These are phyloP conservation scores for Quercus engelmannii DNA, from an alignment of 306 rosid genomes.

Conservation along the genomic window DNA sequence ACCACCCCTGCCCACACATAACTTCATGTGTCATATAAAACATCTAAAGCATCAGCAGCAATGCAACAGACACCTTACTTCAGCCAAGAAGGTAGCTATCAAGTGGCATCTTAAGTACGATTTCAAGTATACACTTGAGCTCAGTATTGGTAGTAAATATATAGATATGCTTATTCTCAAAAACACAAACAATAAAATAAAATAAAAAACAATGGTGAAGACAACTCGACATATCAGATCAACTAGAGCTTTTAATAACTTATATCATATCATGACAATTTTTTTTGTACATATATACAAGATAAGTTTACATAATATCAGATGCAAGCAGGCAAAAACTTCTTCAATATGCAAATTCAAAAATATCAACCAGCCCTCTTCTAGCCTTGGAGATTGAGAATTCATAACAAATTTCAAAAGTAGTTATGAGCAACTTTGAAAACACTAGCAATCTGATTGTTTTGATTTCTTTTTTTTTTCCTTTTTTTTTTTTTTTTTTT, in stretches of 20 bases:
- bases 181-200: not conserved
- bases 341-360: not conserved
- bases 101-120: not conserved
- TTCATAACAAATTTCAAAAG: not conserved
- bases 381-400: not conserved
- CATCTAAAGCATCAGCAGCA: conserved; percentile 12
- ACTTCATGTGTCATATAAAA: conserved; percentile 4
- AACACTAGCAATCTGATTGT: not conserved
- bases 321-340: not conserved
- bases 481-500: too few species aligned
- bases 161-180: not conserved
- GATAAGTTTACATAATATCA: not conserved
- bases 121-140: conserved; percentile 5
- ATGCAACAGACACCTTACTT: conserved; percentile 8
- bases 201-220: not conserved
- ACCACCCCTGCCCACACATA: conserved; percentile 64
- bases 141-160: conserved; percentile 12
- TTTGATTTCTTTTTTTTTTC: not conserved
- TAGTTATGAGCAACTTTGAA: not conserved
- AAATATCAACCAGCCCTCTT: not conserved
- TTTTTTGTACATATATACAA: not conserved
- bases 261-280: not conserved
- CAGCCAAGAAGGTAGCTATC: not conserved
- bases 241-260: not conserved
- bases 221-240: not conserved